Evolutionary conservation across 192 early-diverging fungal genomes (phyloP).

Genomic region (Gorgonomyces haynaldii): DNA sequence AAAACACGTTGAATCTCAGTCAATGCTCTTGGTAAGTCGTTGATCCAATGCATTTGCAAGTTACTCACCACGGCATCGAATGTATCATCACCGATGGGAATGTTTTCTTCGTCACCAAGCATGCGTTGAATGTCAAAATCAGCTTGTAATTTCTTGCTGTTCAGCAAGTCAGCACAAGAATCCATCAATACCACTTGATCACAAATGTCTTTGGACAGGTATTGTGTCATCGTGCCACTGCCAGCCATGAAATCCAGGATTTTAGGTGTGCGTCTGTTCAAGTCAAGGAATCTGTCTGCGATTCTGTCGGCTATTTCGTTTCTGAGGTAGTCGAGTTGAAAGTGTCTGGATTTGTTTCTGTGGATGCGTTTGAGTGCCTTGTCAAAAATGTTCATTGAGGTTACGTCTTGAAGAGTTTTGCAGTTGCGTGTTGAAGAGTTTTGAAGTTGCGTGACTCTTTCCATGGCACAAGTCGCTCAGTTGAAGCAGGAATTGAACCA

Average conservation of each 20-base stretch:
- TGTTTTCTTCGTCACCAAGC: slow-evolving; percentile 73
- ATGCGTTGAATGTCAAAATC: slow-evolving; percentile 61
- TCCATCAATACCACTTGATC: slow-evolving; percentile 82
- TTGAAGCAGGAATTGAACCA: slow-evolving; percentile 72
- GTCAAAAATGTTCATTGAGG: too few species aligned
- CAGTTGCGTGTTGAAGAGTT: slow-evolving; percentile 53
- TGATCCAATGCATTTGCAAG: slow-evolving; percentile 88
- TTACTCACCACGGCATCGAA: slow-evolving; percentile 81
- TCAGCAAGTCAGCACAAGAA: slow-evolving; percentile 42
- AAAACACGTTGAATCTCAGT: slow-evolving; percentile 71
- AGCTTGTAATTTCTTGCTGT: slow-evolving; percentile 8
- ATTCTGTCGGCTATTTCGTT: slow-evolving; percentile 82
- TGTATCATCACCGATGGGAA: slow-evolving; percentile 71
- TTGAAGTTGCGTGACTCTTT: not conserved
- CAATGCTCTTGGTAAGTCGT: slow-evolving; percentile 82
- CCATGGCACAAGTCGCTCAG: slow-evolving; percentile 40
- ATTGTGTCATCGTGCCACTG: slow-evolving; percentile 76
- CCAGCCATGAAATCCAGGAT: slow-evolving; percentile 86
- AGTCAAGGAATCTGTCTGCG: slow-evolving; percentile 83
- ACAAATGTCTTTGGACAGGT: slow-evolving; percentile 63
- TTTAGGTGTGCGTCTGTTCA: slow-evolving; percentile 73
- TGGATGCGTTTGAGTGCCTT: too few species aligned
- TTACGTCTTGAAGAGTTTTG: too few species aligned
- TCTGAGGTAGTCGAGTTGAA: slow-evolving; percentile 86
- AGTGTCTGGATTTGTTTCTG: too few species aligned